A percentile compares a stretch with the other conserved stretches of the same genome.
Evolutionary conservation across 306 rosid genomes (phyloP).

Genomic region (Prunus persica): Prunus_persica_NCBIv2 NC_034011.1:39001-39500

Average conservation of each 20-base stretch:
- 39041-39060: neutral
- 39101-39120: neutral
- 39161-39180: neutral
- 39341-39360: neutral
- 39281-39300: neutral
- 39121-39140: neutral
- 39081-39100: neutral
- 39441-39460: neutral
- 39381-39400: neutral
- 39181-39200: too few relatives aligned
- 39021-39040: neutral
- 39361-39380: neutral
- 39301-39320: too few relatives aligned
- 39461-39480: constrained; percentile 24
- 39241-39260: neutral
- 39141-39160: neutral
- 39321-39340: neutral
- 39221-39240: neutral
- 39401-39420: neutral
- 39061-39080: neutral
- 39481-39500: constrained; percentile 59
- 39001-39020: neutral
- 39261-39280: neutral
- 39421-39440: too few relatives aligned
- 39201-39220: too few relatives aligned